These are phyloP conservation scores for Metarhizium humberi DNA, from an alignment of 2,329 filamentous ascomycete species.

Conservation along the genomic window DNA sequence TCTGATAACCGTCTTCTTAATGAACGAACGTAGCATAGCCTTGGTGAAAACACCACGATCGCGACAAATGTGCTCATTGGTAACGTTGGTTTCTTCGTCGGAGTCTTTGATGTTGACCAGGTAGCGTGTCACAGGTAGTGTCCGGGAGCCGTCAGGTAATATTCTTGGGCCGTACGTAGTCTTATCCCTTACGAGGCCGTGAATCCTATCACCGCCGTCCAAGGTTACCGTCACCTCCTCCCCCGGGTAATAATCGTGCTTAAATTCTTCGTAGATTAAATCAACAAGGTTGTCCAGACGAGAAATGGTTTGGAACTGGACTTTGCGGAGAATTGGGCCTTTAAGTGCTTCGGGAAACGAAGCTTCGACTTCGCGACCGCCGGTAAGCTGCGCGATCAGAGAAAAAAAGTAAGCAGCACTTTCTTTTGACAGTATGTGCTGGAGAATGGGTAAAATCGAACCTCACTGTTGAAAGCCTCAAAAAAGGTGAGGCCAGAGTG, in stretches of 20 bases:
- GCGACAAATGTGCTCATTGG: slow-evolving; percentile 72
- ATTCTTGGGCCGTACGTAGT: slow-evolving; percentile 57
- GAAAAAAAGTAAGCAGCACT: neutral
- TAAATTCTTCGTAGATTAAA: slow-evolving; percentile 68
- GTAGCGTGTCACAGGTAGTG: slow-evolving; percentile 67
- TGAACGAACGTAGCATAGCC: slow-evolving; percentile 83
- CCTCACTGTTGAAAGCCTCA: slow-evolving; percentile 84
- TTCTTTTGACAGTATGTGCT: neutral
- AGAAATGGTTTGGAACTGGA: slow-evolving; percentile 83
- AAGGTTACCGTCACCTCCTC: slow-evolving; percentile 71
- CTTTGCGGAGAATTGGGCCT: slow-evolving; percentile 78
- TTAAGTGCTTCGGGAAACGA: slow-evolving; percentile 87
- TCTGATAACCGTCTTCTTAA: slow-evolving; percentile 86
- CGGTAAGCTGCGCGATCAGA: slow-evolving; percentile 47
- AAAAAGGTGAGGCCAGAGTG: slow-evolving; percentile 89
- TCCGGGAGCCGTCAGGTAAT: slow-evolving; percentile 58
- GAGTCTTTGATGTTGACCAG: slow-evolving; percentile 66
- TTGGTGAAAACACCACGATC: slow-evolving; percentile 93
- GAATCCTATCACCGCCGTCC: slow-evolving; percentile 56
- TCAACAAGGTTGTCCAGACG: slow-evolving; percentile 76
- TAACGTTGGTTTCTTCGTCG: slow-evolving; percentile 66
- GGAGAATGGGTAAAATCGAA: slow-evolving; percentile 28
- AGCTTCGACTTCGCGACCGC: slow-evolving; percentile 81
- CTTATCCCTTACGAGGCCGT: slow-evolving; percentile 77
- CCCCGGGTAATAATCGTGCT: slow-evolving; percentile 82